Base-by-base conservation (phyloP, 805 yeast genomes). In the Kuraishia capsulata region DNA sequence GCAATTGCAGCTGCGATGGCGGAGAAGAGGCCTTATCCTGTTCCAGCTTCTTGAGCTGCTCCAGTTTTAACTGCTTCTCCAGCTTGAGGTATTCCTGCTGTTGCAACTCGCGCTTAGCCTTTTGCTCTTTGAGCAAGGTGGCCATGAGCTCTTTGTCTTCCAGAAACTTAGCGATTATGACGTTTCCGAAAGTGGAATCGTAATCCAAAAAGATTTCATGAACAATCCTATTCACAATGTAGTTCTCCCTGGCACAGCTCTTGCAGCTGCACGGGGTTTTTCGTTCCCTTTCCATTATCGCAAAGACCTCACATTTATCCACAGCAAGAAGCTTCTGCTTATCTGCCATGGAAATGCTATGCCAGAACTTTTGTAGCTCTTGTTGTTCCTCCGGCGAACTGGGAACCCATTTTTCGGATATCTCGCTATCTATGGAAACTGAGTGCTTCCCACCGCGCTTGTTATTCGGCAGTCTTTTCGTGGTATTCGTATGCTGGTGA, bases 171-270 rank as follows among this genome's bases (percentile, higher is more conserved):
- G 31, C 31, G 17, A 28, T 28, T 6, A 28, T 14, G 17, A 28
- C 17, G 17, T 9, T 28, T 9, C 31, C 31, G 17, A 28, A 11
- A 6, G 29, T 31, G 32, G 20, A 33, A 30, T n/a, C 21, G 17
- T 4, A 19, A 29, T 73, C 77, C 44, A 78, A 79, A 49, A 80
- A 77, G 14, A 76, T 74, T 44, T 81, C 81, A 52, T 83, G 86
- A 5, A 85, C 71, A 39, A 72, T 73, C 48, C 79, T 78, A 51
- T 83, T 92, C 44, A 86, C 72, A 13, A 85, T 76, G 37, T 65
- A 58, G 49, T 80, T 76, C 47, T 82, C 79, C 34, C 84, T 71
- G 2, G 89, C 90, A 61, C 96, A 89, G 16, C 76, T 76, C 3
- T 78, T 63, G 54, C 96, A 89, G 41, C 75, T 69, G 54, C 96